Conservation (phyloP, 169 alveolate genomes). For the Cryptosporidium canis region DNA sequence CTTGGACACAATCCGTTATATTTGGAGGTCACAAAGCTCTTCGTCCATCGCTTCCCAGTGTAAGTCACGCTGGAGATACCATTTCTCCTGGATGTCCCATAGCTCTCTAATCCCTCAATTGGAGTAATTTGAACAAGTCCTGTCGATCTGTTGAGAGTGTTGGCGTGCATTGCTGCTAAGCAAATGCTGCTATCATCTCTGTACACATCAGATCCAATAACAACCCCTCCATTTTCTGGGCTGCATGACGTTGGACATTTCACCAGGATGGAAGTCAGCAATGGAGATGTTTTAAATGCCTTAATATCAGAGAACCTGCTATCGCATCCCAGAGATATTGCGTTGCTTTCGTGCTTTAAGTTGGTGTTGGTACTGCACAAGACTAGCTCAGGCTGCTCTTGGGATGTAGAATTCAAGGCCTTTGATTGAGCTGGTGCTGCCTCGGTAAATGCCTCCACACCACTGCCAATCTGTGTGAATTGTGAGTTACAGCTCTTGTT, state of each 20-base stretch:
- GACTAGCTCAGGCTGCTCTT: slow-evolving; percentile 7
- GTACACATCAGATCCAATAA: slow-evolving; percentile 66
- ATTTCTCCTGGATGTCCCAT: slow-evolving; percentile 47
- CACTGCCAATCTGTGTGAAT: slow-evolving; percentile 40
- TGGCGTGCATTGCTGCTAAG: slow-evolving; percentile 59
- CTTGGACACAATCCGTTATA: slow-evolving; percentile 56
- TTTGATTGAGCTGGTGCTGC: background rate
- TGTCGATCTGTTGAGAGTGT: slow-evolving; percentile 46
- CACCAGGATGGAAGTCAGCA: slow-evolving; percentile 33
- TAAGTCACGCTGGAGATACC: slow-evolving; percentile 64
- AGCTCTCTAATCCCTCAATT: slow-evolving; percentile 62
- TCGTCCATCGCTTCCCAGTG: slow-evolving; percentile 49
- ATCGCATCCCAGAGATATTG: slow-evolving; percentile 36
- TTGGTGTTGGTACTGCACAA: slow-evolving; percentile 67
- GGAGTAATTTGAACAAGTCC: slow-evolving; percentile 64
- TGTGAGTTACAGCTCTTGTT: slow-evolving; percentile 22
- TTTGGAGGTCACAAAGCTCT: slow-evolving; percentile 64
- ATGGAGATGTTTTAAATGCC: slow-evolving; percentile 41
- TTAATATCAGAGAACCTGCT: slow-evolving; percentile 53
- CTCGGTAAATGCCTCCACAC: slow-evolving; percentile 3
- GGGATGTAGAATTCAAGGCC: slow-evolving; percentile 16
- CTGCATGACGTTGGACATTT: slow-evolving; percentile 63
- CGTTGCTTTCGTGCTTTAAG: slow-evolving; percentile 43
- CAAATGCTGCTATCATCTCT: slow-evolving; percentile 70
- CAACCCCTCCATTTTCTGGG: slow-evolving; percentile 62